Base-by-base conservation (phyloP, 345 rosid species). In the Moricandia moricandioides region DNA sequence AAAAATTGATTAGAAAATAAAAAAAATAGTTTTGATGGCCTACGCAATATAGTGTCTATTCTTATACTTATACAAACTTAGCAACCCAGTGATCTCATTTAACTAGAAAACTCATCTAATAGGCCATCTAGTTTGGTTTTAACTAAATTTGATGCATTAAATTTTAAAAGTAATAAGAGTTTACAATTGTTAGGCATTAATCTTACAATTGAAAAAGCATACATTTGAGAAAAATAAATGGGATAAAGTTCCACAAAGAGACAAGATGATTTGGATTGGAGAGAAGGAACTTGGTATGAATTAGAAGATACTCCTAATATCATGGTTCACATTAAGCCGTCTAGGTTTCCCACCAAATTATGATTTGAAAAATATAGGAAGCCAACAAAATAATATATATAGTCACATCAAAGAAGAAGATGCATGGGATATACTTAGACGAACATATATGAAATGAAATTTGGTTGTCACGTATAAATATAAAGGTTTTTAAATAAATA, bases 341-440 rank as follows among this genome's bases (percentile, higher is more conserved):
- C 37, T 51, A 57, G 12, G 17, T 68, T 75, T 51, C 39, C 33
- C 62, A 69, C 69, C 63, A 61, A 55, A 60, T 10, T 11, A 7
- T 55, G 70, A 40, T 69, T 54, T 45, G 52, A 45, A 69, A 6
- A 45, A 69, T n/a, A 52, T 39, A 13, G 49, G 29, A 69, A 29
- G 40, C 9, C 9, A 40, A 39, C 29, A 43, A 31, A 69, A 69
- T 27, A 29, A 54, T 76, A 33, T 35, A 35, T 45, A 3, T 7
- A 26, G 76, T 77, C 43, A 64, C 71, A 63, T 76, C 61, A 45
- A 10, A 45, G 30, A 43, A 70, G 21, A 70, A 70, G 60, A 76
- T 70, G 66, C 70, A 63, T 55, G 63, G 75, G 57, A 76, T 77
- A 70, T 77, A 24, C 76, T 65, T 6, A 21, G 24, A 21, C 24